A percentile compares a stretch with the other conserved stretches of the same genome.
These are phyloP conservation scores for Tolypocladium endophyticum DNA, from an alignment of 2,329 filamentous ascomycete genomes.

Conservation along the genomic window DNA sequence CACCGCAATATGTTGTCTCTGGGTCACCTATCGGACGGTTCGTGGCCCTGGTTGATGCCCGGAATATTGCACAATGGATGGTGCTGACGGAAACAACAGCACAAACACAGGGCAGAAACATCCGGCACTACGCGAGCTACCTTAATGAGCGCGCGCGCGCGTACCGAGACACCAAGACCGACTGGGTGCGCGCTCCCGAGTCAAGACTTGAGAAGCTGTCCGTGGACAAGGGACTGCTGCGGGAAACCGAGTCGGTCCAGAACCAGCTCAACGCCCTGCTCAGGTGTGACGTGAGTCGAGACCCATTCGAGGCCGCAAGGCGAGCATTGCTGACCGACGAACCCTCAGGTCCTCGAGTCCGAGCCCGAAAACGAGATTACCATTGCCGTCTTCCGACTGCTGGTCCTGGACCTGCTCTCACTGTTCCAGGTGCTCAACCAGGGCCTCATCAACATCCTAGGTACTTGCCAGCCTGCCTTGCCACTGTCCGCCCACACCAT, in stretches of 20 bases:
- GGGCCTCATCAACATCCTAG: slow-evolving; percentile 91
- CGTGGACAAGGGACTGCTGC: slow-evolving; percentile 82
- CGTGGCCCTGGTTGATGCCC: slow-evolving; percentile 20
- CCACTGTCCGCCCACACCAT: slow-evolving; percentile 3
- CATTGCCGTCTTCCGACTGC: slow-evolving; percentile 79
- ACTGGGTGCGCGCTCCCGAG: slow-evolving; percentile 80
- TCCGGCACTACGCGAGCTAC: slow-evolving; percentile 83
- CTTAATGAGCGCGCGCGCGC: slow-evolving; percentile 72
- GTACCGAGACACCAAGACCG: slow-evolving; percentile 73
- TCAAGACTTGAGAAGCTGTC: slow-evolving; percentile 74
- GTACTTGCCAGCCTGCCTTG: slow-evolving; percentile 33
- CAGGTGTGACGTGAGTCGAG: slow-evolving; percentile 68
- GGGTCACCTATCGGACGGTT: slow-evolving; percentile 86
- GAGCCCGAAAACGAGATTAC: slow-evolving; percentile 96
- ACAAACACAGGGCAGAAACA: slow-evolving; percentile 91
- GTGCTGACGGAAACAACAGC: slow-evolving; percentile 36
- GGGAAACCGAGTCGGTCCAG: slow-evolving; percentile 87
- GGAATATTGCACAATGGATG: neutral
- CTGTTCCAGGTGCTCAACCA: slow-evolving; percentile 95
- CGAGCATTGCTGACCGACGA: neutral
- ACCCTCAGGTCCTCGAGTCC: slow-evolving; percentile 61
- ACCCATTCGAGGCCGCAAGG: neutral
- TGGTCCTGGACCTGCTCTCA: slow-evolving; percentile 81
- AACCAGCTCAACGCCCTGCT: slow-evolving; percentile 75
- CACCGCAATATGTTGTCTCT: slow-evolving; percentile 78